Conservation (phyloP, 2,329 filamentous ascomycete genomes). For the Coleophoma crateriformis region DNA sequence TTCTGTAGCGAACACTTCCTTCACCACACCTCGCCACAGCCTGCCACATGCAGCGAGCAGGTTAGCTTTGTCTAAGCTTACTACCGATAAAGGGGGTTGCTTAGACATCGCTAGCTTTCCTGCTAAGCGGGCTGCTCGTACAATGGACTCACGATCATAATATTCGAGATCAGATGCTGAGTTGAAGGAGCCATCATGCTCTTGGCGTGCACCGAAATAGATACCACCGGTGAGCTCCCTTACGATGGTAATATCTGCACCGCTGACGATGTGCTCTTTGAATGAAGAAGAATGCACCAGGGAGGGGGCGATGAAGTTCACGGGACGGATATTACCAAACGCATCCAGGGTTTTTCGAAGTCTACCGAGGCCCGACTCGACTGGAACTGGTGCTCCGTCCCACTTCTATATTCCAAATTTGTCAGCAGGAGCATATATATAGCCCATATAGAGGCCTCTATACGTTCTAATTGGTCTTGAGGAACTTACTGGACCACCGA, state of each 20-base stretch:
- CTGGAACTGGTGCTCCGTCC: not conserved
- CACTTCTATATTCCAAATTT: not conserved
- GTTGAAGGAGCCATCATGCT: not conserved
- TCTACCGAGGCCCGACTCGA: conserved; percentile 1
- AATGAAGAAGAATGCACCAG: not conserved
- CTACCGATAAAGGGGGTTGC: not conserved
- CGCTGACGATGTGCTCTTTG: not conserved
- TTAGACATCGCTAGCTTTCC: not conserved
- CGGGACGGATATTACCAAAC: conserved; percentile 1
- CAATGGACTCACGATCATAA: not conserved
- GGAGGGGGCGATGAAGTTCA: not conserved
- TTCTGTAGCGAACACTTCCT: not conserved
- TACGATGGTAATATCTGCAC: conserved; percentile 1
- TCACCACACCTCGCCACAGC: conserved; percentile 1
- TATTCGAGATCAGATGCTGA: not conserved
- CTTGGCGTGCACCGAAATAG: conserved; percentile 1
- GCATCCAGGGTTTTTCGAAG: not conserved
- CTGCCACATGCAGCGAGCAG: conserved; percentile 1
- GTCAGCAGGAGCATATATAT: not conserved
- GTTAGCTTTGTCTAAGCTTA: conserved; percentile 3
- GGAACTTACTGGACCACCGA: conserved; percentile 1
- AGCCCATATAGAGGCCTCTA: not conserved
- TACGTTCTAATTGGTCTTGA: not conserved
- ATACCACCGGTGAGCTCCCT: conserved; percentile 1
- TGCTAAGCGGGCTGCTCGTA: conserved; percentile 1